Evolutionary conservation across 1,284 basidiomycete species (phyloP), one percentile per base, ranked within the genome.

Genomic region (Exobasidium rhododendri): DNA sequence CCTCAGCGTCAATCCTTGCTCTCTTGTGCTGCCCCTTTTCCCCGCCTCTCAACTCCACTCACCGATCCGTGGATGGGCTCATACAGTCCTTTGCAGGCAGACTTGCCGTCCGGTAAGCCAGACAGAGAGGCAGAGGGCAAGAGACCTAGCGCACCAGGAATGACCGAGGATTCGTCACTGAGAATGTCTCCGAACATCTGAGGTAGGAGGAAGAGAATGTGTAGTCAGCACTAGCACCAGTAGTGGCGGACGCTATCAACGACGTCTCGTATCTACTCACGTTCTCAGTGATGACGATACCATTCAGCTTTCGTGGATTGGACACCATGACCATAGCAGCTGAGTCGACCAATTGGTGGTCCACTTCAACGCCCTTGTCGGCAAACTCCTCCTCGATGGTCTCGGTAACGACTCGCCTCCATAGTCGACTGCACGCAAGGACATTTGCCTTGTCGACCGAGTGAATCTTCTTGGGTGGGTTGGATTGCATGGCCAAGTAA

Each of bases 391-490:
- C 32, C 58, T 78, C 75, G 47, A 79, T 67, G 24, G 77, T 78
- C 59, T 73, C 69, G 20, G 70, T 71, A 14, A 78, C 77, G 22
- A 78, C 75, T 79, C 88, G 92, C 62, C 96, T 85, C 96, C 96
- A 99, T 52, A 99, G 83, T 53, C 96, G 85, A 45, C 91, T 94
- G 73, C 88, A 92, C 44, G 96, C 96, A 56, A 99, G 86, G 30
- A 99, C 96, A 81, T 99, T 99, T 61, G 96, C 96, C 83, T 99
- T 99, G 85, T 99, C 96, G 81, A 99, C 86, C 2, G 92, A 94
- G 81, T 93, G 91, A 64, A 99, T 88, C 51, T 87, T 85, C 52
- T 94, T 85, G 20, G 94, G 92, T 2, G 96, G 96, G 78, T 89
- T 85, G 14, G 58, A 87, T 83, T 56, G 84, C 59, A 93, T 82